Base-by-base conservation (phyloP, 2,329 filamentous ascomycete species). In the Fulvia fulva region DNA sequence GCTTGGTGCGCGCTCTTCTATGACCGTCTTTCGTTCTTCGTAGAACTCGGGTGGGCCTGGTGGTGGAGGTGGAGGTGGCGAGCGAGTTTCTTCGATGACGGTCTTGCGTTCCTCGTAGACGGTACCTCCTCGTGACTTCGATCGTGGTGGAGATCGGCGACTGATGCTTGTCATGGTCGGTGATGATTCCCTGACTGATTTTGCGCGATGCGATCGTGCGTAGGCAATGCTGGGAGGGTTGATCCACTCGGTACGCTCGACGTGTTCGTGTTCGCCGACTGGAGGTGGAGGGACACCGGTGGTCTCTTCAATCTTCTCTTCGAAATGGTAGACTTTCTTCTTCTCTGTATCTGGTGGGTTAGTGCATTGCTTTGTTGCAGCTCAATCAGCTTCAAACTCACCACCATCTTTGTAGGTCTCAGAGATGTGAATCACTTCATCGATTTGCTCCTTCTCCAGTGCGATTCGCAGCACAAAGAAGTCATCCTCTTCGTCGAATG, bases 401-500 rank as follows among this genome's bases (percentile, higher is more conserved):
- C 77, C 72, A 51, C 67, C 71, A 52, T 77, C 76, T 70, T 78
- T 78, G 75, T 90, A 91, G 30, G 88, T 85, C 68, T 91, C 89
- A 73, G 90, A 95, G 51, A 91, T 79, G 68, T 85, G 87, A 67
- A 97, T 88, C 46, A 97, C 81, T 68, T 95, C 89, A 66, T 97
- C 91, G 63, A 97, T 97, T 67, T 96, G 91, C 19, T 93, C 86
- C 67, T 95, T 92, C 16, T 90, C 89, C 5, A 97, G 81, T 9
- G 93, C 92, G 70, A 90, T 88, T 66, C 89, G 85, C 32, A 97
- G 86, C 53, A 96, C 83, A 66, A 94, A 85, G 22, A 88, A 88
- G 65, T 88, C 87, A 41, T 88, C 90, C 89, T 96, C 91, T 77
- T 95, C 89, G 56, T 90, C 83, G 67, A 87, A 97, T 0, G 90